Conservation (phyloP, 106 monocot species). For the Gastrodia elata region DNA sequence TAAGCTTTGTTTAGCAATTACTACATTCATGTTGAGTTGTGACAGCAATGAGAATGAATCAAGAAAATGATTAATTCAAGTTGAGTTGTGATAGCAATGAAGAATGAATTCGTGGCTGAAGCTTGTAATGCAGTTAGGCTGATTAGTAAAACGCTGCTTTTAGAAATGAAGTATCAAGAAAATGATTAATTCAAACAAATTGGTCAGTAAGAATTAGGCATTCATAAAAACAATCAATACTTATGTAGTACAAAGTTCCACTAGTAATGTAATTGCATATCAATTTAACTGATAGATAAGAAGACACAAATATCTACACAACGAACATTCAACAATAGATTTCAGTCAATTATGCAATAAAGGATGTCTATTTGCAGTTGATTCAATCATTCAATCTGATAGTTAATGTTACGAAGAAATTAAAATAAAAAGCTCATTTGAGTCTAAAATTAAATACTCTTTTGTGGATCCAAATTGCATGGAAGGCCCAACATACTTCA, state of each 20-base stretch:
- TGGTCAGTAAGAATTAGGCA: background rate
- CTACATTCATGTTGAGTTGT: background rate
- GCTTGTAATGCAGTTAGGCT: background rate
- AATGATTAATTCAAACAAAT: background rate
- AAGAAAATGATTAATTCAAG: background rate
- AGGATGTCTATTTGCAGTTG: background rate
- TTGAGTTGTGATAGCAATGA: background rate
- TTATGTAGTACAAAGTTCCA: background rate
- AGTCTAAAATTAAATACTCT: conserved; percentile 2
- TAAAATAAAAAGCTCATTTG: background rate
- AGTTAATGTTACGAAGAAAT: background rate
- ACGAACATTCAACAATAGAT: background rate
- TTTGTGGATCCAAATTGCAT: conserved; percentile 3
- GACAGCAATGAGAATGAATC: background rate
- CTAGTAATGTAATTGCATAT: background rate
- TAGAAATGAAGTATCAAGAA: background rate
- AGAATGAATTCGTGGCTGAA: background rate
- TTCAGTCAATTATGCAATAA: background rate
- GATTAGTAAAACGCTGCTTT: background rate
- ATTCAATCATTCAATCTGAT: background rate
- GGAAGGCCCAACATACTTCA: conserved; percentile 12
- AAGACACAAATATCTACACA: background rate
- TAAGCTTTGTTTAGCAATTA: background rate
- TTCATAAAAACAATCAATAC: background rate
- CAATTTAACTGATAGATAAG: background rate